A percentile compares a stretch with the other conserved stretches of the same genome.
Evolutionary conservation across 2,329 filamentous ascomycete genomes (phyloP).

Genomic region (Venturia pyrina): DNA sequence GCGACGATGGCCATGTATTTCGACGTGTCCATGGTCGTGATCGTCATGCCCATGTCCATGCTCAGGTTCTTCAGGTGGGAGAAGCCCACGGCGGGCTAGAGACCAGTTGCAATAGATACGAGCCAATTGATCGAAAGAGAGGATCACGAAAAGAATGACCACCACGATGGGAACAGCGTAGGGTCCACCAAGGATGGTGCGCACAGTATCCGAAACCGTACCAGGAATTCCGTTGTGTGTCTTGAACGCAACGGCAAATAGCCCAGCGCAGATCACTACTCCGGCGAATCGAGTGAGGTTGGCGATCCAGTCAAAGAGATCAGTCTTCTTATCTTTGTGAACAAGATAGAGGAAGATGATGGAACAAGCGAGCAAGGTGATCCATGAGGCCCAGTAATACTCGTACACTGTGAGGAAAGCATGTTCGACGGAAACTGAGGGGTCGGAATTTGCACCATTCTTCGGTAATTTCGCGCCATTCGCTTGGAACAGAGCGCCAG

Average conservation of each 20-base stretch:
- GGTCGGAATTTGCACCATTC: neutral
- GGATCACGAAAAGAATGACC: neutral
- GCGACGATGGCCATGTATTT: neutral
- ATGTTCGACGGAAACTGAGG: neutral
- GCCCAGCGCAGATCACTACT: neutral
- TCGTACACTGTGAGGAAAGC: neutral
- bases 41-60: neutral
- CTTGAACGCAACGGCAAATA: neutral
- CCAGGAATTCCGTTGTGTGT: neutral
- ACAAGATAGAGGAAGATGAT: conserved; percentile 3
- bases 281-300: conserved; percentile 6
- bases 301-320: conserved; percentile 2
- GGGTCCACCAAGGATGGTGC: neutral
- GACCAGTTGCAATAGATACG: conserved; percentile 2
- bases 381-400: conserved; percentile 5
- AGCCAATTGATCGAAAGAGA: neutral
- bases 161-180: neutral
- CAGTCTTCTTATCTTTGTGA: conserved; percentile 6
- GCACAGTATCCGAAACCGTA: neutral
- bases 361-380: neutral
- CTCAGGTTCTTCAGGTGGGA: neutral
- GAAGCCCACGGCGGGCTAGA: neutral
- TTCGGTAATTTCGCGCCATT: neutral
- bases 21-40: neutral
- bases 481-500: neutral